Percentiles rank a stretch among this genome's conserved stretches.
Conservation (phyloP, 2,329 filamentous ascomycete species). For the Tolypocladium sp. region DNA sequence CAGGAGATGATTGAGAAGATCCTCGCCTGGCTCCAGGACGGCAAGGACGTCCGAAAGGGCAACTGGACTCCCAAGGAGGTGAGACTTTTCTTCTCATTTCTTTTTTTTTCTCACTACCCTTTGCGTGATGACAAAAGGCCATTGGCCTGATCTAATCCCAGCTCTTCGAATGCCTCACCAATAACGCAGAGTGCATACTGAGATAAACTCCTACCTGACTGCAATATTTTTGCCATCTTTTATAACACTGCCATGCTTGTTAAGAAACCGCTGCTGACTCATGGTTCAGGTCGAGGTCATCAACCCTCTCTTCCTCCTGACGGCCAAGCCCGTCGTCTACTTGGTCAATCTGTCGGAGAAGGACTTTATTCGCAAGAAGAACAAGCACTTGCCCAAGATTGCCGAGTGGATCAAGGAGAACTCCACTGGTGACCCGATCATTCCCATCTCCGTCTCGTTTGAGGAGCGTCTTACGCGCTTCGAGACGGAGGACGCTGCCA, state of each 20-base stretch:
- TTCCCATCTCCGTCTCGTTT: slow-evolving; percentile 85
- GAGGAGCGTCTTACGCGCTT: slow-evolving; percentile 86
- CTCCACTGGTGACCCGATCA: slow-evolving; percentile 77
- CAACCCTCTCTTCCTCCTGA: slow-evolving; percentile 90
- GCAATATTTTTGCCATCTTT: slow-evolving; percentile 7
- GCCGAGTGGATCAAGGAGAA: slow-evolving; percentile 93
- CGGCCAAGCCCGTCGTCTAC: slow-evolving; percentile 94
- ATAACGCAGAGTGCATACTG: slow-evolving; percentile 73
- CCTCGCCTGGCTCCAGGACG: slow-evolving; percentile 70
- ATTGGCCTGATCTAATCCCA: slow-evolving; percentile 94
- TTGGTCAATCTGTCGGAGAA: slow-evolving; percentile 95
- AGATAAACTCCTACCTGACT: slow-evolving; percentile 76
- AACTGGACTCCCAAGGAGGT: slow-evolving; percentile 93
- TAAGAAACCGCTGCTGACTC: slow-evolving; percentile 11
- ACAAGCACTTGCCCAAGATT: slow-evolving; percentile 93
- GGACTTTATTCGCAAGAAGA: slow-evolving; percentile 98
- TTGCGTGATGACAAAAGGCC: slow-evolving; percentile 98
- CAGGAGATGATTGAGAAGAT: slow-evolving; percentile 90
- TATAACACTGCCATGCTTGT: not conserved
- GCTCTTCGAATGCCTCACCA: slow-evolving; percentile 92
- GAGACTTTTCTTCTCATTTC: slow-evolving; percentile 34
- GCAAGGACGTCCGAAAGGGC: slow-evolving; percentile 89
- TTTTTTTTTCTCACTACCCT: slow-evolving; percentile 8
- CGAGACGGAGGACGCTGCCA: slow-evolving; percentile 64
- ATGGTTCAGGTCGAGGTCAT: slow-evolving; percentile 77